Conservation (phyloP, 202 grass and related monocot genomes). For the Panicum virgatum region DNA sequence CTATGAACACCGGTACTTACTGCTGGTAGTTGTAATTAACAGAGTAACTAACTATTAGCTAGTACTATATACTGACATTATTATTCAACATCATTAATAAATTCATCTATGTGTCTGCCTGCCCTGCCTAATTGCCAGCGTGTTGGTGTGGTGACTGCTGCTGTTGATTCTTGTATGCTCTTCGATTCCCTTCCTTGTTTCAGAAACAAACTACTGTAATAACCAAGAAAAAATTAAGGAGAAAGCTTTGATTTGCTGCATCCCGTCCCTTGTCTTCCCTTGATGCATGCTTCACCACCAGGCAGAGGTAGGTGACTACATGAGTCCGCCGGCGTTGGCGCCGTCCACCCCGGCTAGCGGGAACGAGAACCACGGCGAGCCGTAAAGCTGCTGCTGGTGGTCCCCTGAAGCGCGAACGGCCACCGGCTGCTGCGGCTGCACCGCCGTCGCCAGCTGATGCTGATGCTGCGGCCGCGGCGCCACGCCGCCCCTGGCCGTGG, state of each 20-base stretch:
- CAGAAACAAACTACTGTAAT: too few relatives aligned
- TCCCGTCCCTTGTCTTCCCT: background rate
- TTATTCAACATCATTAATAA: background rate
- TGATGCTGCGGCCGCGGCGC: background rate
- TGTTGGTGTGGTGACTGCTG: background rate
- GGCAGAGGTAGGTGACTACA: too few relatives aligned
- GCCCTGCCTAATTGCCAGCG: too few relatives aligned
- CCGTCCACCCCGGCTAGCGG: conserved; percentile 39
- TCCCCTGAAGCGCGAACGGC: background rate
- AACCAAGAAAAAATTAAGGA: background rate
- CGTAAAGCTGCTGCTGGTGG: conserved; percentile 20
- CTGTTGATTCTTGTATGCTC: background rate
- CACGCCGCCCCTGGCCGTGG: background rate
- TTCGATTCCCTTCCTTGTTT: background rate
- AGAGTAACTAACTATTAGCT: background rate
- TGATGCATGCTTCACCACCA: too few relatives aligned
- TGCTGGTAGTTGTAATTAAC: background rate
- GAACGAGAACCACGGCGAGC: conserved; percentile 48
- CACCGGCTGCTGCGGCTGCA: conserved; percentile 15
- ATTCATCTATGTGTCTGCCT: background rate
- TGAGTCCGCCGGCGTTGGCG: conserved; percentile 27
- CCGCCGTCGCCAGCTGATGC: too few relatives aligned
- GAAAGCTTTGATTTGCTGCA: background rate
- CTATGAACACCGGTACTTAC: background rate
- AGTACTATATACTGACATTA: background rate